A percentile compares a stretch with the other conserved stretches of the same genome.
phyloP scores from a whole-genome alignment of 768 basidiomycete genomes.

The Boletus rex-veris region DNA sequence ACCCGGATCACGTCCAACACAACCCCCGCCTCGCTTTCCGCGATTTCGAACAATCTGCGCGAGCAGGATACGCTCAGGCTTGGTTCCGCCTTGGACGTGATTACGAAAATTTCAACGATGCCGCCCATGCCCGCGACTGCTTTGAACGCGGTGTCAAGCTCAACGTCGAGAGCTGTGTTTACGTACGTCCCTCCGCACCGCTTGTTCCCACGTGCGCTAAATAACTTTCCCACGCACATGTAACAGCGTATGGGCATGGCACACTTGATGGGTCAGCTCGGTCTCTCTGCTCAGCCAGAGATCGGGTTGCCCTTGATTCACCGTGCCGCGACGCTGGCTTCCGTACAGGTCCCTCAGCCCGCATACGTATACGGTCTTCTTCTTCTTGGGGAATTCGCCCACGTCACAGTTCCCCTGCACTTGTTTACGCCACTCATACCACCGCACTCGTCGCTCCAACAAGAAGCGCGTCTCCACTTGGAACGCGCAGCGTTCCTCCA shows the following conservation, averaged over 20 bases:
- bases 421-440: constrained; percentile 56
- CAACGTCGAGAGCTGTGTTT: constrained; percentile 70
- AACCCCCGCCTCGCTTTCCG: constrained; percentile 82
- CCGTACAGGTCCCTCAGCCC: constrained; percentile 77
- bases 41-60: constrained; percentile 82
- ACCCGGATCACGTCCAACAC: constrained; percentile 58
- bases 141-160: constrained; percentile 79
- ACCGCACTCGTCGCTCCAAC: constrained; percentile 40
- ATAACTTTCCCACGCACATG: constrained; percentile 7
- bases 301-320: constrained; percentile 69
- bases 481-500: constrained; percentile 83
- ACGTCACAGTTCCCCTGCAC: constrained; percentile 48
- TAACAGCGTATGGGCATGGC: constrained; percentile 89
- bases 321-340: constrained; percentile 71
- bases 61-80: constrained; percentile 70
- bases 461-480: constrained; percentile 72
- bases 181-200: neutral
- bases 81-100: constrained; percentile 93
- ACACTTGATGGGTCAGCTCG: constrained; percentile 83
- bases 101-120: constrained; percentile 85
- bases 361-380: constrained; percentile 88
- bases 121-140: constrained; percentile 71
- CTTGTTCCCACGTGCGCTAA: neutral
- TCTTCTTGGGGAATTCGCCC: constrained; percentile 80
- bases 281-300: constrained; percentile 48